Conservation (phyloP, 140 eudicot species). For the Flaveria floridana region DNA sequence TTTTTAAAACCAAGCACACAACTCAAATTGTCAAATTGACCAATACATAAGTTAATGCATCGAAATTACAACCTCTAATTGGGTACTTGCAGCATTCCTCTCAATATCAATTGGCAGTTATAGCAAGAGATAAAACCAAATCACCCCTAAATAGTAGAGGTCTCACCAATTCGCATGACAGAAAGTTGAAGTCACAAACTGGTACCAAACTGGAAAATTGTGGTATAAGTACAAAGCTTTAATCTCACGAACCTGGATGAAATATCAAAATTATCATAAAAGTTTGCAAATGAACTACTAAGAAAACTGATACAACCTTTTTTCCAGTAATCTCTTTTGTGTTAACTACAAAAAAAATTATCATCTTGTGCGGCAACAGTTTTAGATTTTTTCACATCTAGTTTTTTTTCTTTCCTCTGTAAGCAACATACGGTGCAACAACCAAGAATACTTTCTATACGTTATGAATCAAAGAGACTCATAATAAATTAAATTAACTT, state of each 20-base stretch:
- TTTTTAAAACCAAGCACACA: too few relatives aligned
- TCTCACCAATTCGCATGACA: conserved; percentile 93
- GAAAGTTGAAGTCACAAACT: conserved; percentile 90
- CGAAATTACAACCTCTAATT: not conserved
- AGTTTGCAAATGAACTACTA: not conserved
- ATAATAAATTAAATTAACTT: not conserved
- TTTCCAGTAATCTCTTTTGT: not conserved
- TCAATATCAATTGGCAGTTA: not conserved
- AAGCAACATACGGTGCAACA: not conserved
- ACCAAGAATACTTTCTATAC: not conserved
- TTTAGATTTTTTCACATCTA: not conserved
- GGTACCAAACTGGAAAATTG: conserved; percentile 84
- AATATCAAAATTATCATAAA: conserved; percentile 24
- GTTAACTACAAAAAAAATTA: not conserved
- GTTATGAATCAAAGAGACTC: not conserved
- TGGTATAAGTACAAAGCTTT: conserved; percentile 77
- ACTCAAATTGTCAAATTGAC: not conserved
- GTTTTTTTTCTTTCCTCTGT: not conserved
- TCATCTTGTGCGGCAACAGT: not conserved
- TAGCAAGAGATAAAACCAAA: conserved; percentile 11
- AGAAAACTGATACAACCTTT: conserved; percentile 3
- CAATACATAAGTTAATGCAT: not conserved
- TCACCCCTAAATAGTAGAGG: conserved; percentile 14
- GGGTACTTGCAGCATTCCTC: not conserved
- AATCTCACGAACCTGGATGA: conserved; percentile 65